Conservation (phyloP, 2,329 filamentous ascomycete genomes). For the Colletotrichum lentis region DNA sequence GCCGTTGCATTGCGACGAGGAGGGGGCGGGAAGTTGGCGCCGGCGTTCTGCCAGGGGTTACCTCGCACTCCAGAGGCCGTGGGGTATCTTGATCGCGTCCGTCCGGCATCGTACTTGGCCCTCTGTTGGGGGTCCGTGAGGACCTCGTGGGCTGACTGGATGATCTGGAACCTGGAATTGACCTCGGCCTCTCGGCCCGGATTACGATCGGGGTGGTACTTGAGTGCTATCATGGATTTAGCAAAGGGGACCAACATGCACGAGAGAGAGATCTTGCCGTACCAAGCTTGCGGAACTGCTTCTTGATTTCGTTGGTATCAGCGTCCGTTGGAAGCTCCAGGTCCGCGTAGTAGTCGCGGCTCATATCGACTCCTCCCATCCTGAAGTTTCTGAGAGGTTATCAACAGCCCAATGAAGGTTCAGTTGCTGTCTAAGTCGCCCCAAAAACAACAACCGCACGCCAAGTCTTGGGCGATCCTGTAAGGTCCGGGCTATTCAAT, state of each 20-base stretch:
- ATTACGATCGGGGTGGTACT: slow-evolving; percentile 90
- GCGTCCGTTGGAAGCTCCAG: slow-evolving; percentile 75
- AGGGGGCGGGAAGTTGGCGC: slow-evolving; percentile 60
- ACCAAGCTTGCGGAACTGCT: slow-evolving; percentile 86
- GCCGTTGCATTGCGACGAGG: slow-evolving; percentile 52
- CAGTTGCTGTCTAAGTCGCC: not conserved
- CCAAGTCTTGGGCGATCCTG: slow-evolving; percentile 10
- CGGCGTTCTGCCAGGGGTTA: slow-evolving; percentile 64
- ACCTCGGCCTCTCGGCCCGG: slow-evolving; percentile 82
- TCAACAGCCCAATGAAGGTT: slow-evolving; percentile 13
- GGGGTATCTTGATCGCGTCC: slow-evolving; percentile 52
- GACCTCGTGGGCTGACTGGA: slow-evolving; percentile 86
- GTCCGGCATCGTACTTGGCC: slow-evolving; percentile 62
- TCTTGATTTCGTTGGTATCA: slow-evolving; percentile 79
- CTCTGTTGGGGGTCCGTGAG: slow-evolving; percentile 61
- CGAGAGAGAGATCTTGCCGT: not conserved
- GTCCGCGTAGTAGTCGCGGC: slow-evolving; percentile 85
- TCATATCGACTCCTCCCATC: slow-evolving; percentile 75
- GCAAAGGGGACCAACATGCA: slow-evolving; percentile 33
- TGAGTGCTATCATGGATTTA: slow-evolving; percentile 66
- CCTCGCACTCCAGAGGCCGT: slow-evolving; percentile 64
- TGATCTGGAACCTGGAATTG: slow-evolving; percentile 83
- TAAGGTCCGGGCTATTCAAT: not conserved
- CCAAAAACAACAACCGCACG: not conserved
- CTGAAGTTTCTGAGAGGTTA: slow-evolving; percentile 43